Evolutionary conservation across 1,139 yeast species (phyloP).

Genomic region (Ogataea hybrid): DNA sequence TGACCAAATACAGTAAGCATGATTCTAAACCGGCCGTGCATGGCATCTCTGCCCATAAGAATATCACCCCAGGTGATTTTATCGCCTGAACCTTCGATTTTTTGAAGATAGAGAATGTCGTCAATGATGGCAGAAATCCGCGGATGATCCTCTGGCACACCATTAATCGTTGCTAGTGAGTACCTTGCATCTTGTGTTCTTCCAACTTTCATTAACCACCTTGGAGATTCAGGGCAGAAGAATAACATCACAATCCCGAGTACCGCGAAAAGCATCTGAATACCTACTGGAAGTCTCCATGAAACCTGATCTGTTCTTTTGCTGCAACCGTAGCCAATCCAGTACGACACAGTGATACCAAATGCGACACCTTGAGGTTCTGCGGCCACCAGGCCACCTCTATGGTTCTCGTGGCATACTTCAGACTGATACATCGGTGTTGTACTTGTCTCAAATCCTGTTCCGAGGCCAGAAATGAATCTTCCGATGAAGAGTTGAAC

Average conservation of each 20-base stretch:
- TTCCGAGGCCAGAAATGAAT: slow-evolving; percentile 53
- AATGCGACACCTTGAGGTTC: slow-evolving; percentile 43
- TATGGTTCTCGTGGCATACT: too few relatives aligned
- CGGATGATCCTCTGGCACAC: too few relatives aligned
- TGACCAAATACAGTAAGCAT: slow-evolving; percentile 9
- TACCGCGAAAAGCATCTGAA: slow-evolving; percentile 54
- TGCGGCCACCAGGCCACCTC: slow-evolving; percentile 50
- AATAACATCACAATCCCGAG: slow-evolving; percentile 33
- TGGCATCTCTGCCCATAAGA: slow-evolving; percentile 5
- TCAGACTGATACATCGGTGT: too few relatives aligned
- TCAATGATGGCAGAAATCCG: too few relatives aligned
- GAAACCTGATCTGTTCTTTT: slow-evolving; percentile 40
- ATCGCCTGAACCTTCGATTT: too few relatives aligned
- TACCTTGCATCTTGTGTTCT: neutral
- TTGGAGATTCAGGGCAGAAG: slow-evolving; percentile 57
- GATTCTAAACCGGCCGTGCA: slow-evolving; percentile 13
- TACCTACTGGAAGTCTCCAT: slow-evolving; percentile 52
- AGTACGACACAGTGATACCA: slow-evolving; percentile 42
- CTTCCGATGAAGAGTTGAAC: slow-evolving; percentile 49
- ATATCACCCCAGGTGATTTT: too few relatives aligned
- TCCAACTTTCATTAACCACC: slow-evolving; percentile 53
- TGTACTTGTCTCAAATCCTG: slow-evolving; percentile 46
- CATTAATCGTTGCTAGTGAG: too few relatives aligned
- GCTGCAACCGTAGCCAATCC: slow-evolving; percentile 38
- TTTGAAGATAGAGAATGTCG: too few relatives aligned